These are phyloP conservation scores for Podila minutissima DNA, from an alignment of 192 early-diverging fungal species.

Conservation along the genomic window DNA sequence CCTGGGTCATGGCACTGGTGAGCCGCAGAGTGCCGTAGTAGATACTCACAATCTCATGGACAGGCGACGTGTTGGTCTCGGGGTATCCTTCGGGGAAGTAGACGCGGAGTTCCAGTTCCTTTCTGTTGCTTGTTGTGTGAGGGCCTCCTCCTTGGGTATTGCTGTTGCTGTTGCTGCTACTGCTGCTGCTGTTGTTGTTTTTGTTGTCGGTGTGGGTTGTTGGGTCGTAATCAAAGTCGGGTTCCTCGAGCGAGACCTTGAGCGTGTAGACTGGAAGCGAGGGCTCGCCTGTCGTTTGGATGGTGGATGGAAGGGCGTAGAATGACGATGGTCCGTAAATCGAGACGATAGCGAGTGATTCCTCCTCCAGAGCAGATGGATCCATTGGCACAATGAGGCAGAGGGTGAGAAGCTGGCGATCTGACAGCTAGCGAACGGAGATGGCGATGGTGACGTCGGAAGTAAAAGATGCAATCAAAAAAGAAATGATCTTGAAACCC, in stretches of 20 bases:
- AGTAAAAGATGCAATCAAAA: too few relatives aligned
- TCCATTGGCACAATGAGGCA: neutral
- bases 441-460: neutral
- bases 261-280: conserved; percentile 27
- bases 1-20: conserved; percentile 42
- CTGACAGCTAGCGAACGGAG: neutral
- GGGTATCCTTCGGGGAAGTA: conserved; percentile 62
- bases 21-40: conserved; percentile 65
- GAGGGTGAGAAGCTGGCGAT: too few relatives aligned
- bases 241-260: conserved; percentile 51
- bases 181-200: too few relatives aligned
- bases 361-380: conserved; percentile 42
- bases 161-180: neutral
- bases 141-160: neutral
- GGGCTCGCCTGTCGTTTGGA: neutral
- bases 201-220: neutral
- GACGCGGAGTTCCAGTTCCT: conserved; percentile 47
- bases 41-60: conserved; percentile 61
- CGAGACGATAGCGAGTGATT: conserved; percentile 52
- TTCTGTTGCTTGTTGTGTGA: conserved; percentile 4
- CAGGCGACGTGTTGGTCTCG: conserved; percentile 29
- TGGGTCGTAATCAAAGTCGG: conserved; percentile 40
- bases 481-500: too few relatives aligned
- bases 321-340: conserved; percentile 52
- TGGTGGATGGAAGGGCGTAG: conserved; percentile 8